Evolutionary conservation across 495 filamentous ascomycete genomes (phyloP).

Genomic region (Usnea hakonensis): DNA sequence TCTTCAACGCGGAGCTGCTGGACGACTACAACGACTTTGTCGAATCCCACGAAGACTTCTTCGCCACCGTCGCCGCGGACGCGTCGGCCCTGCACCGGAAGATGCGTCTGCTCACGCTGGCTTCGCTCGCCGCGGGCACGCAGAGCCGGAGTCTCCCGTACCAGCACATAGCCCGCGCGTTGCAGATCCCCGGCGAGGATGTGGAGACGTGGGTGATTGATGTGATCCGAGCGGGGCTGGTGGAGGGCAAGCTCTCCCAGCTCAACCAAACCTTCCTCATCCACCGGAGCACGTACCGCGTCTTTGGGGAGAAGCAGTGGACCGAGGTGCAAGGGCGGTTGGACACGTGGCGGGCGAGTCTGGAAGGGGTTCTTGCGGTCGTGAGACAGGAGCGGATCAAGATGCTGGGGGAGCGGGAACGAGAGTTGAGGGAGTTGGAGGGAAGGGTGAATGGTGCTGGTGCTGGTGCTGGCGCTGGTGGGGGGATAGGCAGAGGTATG

Average conservation of each 20-base stretch:
- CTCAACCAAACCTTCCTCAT: constrained; percentile 86
- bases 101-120: constrained; percentile 90
- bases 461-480: constrained; percentile 4
- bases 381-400: constrained; percentile 71
- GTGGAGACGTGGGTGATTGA: constrained; percentile 99
- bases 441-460: constrained; percentile 21
- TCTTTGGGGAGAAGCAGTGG: constrained; percentile 98
- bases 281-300: constrained; percentile 87
- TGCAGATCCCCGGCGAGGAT: constrained; percentile 72
- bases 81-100: constrained; percentile 63
- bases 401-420: constrained; percentile 37
- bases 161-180: constrained; percentile 65
- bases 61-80: constrained; percentile 63
- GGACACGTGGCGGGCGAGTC: constrained; percentile 77
- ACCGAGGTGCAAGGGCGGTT: constrained; percentile 79
- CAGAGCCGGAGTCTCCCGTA: constrained; percentile 81
- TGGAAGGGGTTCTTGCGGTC: constrained; percentile 65
- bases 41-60: constrained; percentile 59
- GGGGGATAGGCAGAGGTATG: constrained; percentile 17
- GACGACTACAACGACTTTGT: constrained; percentile 92
- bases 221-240: constrained; percentile 85
- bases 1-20: constrained; percentile 85
- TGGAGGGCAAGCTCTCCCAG: constrained; percentile 92
- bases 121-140: constrained; percentile 75
- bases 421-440: constrained; percentile 24